Conservation (phyloP, 306 rosid species). For the Pyrus bretschneideri region DNA sequence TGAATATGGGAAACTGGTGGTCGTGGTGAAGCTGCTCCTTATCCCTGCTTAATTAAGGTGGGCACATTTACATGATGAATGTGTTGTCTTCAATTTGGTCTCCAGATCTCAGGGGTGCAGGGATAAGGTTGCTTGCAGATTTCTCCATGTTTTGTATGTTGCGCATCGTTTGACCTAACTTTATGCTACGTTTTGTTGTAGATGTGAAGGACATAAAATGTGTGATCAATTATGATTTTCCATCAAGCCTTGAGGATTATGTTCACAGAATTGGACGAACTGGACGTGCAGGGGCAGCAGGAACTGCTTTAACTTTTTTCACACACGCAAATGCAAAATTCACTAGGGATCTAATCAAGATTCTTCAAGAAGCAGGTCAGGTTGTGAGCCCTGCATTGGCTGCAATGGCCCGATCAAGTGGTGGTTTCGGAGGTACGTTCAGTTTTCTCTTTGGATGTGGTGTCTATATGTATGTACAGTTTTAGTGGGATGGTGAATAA, state of each 20-base stretch:
- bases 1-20: conserved; percentile 58
- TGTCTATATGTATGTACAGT: background rate
- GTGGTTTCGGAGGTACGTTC: conserved; percentile 46
- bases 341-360: conserved; percentile 67
- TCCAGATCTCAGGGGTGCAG: conserved; percentile 63
- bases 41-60: conserved; percentile 98
- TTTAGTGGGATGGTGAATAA: background rate
- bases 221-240: conserved; percentile 93
- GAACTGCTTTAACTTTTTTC: conserved; percentile 79
- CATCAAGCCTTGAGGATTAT: conserved; percentile 90
- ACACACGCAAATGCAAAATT: conserved; percentile 70
- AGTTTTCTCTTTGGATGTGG: background rate
- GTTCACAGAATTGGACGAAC: conserved; percentile 96
- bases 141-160: conserved; percentile 33
- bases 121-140: conserved; percentile 85
- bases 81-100: conserved; percentile 87
- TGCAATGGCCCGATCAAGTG: conserved; percentile 52
- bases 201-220: conserved; percentile 98
- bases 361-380: conserved; percentile 85
- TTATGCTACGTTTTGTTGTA: conserved; percentile 30
- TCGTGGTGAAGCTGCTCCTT: conserved; percentile 90
- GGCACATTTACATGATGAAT: conserved; percentile 66
- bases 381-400: conserved; percentile 54
- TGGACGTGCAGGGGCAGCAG: conserved; percentile 97
- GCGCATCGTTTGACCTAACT: conserved; percentile 15